Base-by-base conservation (phyloP, 345 rosid genomes). In the Brassica juncea region DNA sequence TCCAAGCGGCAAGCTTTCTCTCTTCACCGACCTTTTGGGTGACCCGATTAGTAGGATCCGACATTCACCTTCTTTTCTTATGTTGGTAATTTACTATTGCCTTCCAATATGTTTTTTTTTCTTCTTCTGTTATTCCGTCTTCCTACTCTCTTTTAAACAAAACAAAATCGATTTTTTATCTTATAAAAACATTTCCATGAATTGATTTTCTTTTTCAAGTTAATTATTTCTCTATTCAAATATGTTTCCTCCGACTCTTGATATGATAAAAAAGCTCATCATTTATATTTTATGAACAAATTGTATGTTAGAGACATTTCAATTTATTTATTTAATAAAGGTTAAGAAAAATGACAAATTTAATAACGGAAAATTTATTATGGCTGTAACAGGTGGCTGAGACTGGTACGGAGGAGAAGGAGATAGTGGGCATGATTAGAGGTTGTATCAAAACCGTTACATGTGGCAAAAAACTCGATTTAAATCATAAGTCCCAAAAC, bases 31-130 rank as follows among this genome's bases (percentile, higher is more conserved):
- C 86, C 97, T 91, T 83, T 76, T 93, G 34, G 99, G 99, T 77
- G 98, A 95, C 89, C 99, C 99, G 15, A 84, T 93, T 74, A 90
- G 97, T 93, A 85, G 99, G 82, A 93, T 93, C 88, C 97, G 99
- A 89, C 88, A 95, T 84, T 93, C 97, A 61, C 97, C 98, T 73
- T 92, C 94, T 79, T 93, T 85, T 70, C 97, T 90, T 85, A 95
- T 95, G 98, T 90, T 95, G 99, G 99, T 95, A 84, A 68, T 3
- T 54, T 23, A 16, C 70, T 6, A 8, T 32, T 4, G 5, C 5
- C 31, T 9, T 32, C 2, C 2, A 8, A 39, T 19, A 47, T 59
- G 14, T 25, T 67, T 35, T 60, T 67, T 35, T 60, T 25, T 6
- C 11, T 72, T 27, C 55, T 49, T 49, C 55, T 47, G 11, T 39